Base-by-base conservation (phyloP, 805 yeast species). In the Ogataea methylovora region DNA sequence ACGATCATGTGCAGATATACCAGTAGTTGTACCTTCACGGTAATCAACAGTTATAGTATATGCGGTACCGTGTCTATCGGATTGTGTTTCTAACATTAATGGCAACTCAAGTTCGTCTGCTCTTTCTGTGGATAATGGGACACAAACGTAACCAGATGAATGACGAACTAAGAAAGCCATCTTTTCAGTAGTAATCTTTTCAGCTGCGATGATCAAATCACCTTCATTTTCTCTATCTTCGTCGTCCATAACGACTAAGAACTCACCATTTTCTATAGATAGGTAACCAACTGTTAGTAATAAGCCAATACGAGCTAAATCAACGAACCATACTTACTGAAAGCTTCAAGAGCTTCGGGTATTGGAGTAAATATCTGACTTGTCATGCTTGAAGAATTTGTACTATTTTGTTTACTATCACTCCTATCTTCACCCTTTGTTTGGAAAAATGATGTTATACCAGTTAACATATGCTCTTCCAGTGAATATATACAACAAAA, bases 211-310 rank as follows among this genome's bases (percentile, higher is more conserved):
- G 47, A 92, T 86, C 51, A 92, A 68, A 55, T 92, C 99, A 34
- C 98, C 99, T 63, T 92, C 99, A 58, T 92, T 92, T 59, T 92
- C 99, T 48, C 99, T 78, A 52, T 73, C 73, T 58, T 86, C 97
- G 54, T 92, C 96, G 58, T 92, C 99, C 84, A 92, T 83, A n/a
- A 92, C 98, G 30, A 92, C 74, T 31, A 92, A 67, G 51, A 90
- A 87, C 56, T 86, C 84, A 21, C 94, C 94, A 37, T 73, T 71
- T 43, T 72, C 69, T 60, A 23, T 15, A 21, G 11, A 28, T 15
- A 29, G 13, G 21, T 24, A 10, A 32, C 22, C 10, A 15, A 13
- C 16, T 15, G 37, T 32, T 14, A 33, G 40, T 32, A 24, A 25
- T 17, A 18, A 12, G 3, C 30, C 30, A 19, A 11, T 7, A 12